These are phyloP conservation scores for Cetraspora pellucida DNA, from an alignment of 192 early-diverging fungal genomes.

Conservation along the genomic window DNA sequence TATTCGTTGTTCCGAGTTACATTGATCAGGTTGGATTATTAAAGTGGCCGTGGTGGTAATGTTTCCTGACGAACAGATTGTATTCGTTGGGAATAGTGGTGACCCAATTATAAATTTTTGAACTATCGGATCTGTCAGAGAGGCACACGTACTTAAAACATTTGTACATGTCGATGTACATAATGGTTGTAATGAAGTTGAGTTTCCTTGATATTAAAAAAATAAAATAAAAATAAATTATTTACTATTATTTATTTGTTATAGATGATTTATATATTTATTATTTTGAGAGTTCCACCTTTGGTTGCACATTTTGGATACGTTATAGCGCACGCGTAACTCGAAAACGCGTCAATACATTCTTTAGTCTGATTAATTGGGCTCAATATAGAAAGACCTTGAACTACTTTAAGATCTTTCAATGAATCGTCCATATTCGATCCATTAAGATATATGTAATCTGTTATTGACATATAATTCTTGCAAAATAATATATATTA, in stretches of 20 bases:
- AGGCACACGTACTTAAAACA: not conserved
- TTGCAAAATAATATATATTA: not conserved
- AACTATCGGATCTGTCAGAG: not conserved
- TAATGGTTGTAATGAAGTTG: not conserved
- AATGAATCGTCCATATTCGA: not conserved
- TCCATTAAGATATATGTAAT: not conserved
- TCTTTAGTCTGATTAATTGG: not conserved
- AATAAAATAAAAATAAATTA: not conserved
- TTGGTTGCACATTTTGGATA: not conserved
- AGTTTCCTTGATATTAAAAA: not conserved
- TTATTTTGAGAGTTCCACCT: not conserved
- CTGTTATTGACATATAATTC: not conserved
- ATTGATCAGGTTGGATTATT: too few species aligned
- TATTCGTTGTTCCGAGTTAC: not conserved
- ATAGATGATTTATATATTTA: not conserved
- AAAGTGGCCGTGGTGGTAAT: not conserved
- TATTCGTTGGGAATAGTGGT: not conserved
- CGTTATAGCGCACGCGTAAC: constrained; percentile 5
- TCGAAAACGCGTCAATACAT: constrained; percentile 9
- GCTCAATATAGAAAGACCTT: constrained; percentile 1
- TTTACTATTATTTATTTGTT: not conserved
- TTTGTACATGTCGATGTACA: constrained; percentile 8
- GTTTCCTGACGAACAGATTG: not conserved
- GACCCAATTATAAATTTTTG: not conserved
- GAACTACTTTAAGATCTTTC: not conserved